Base-by-base conservation (phyloP, 108 stramenopile genomes). In the Cyclostephanos invisitatus region DNA sequence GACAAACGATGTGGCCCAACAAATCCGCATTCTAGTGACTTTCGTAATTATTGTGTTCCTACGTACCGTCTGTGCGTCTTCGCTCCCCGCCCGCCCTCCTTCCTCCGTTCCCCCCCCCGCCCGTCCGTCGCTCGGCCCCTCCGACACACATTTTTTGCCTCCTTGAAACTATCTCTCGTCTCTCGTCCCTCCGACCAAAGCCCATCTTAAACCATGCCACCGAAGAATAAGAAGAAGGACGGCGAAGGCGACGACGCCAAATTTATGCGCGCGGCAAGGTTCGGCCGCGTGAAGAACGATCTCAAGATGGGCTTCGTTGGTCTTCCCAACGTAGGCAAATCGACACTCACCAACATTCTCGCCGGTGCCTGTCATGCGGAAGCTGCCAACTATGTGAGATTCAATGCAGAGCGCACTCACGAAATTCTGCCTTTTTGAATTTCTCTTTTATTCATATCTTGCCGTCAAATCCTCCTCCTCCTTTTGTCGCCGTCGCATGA, bases 311-410 rank as follows among this genome's bases (percentile, higher is more conserved):
- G 93, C 22, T 93, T 93, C 74, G 86, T 93, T 44, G 92, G 99
- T 27, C 83, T 99, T 17, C 99, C 99, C 57, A 99, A 99, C 83
- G 98, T 99, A 8, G 99, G 99, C 38, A 99, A 99, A 80, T 88
- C 86, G 14, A 81, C 89, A 32, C 77, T 96, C 32, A 96, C 95
- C 47, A 97, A 97, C 80, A 84, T 97, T 24, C 80, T 97, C 27
- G 88, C 92, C 32, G 91, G 93, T 65, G 87, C 89, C 40, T 75
- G 32, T 29, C 94, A 97, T 44, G 89, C 93, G 21, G 93, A 94
- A 82, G 93, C 93, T 27, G 92, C 92, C 51, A 93, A 96, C 62
- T 92, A 92, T 38, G 62, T 59, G 32, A 48, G 60, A 14, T 7
- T 9, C 35, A 15, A 65, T 59, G 29, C 58, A 59, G 17, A 0